Base-by-base conservation (phyloP, 805 yeast species). In the Pichia ethanolica region DNA sequence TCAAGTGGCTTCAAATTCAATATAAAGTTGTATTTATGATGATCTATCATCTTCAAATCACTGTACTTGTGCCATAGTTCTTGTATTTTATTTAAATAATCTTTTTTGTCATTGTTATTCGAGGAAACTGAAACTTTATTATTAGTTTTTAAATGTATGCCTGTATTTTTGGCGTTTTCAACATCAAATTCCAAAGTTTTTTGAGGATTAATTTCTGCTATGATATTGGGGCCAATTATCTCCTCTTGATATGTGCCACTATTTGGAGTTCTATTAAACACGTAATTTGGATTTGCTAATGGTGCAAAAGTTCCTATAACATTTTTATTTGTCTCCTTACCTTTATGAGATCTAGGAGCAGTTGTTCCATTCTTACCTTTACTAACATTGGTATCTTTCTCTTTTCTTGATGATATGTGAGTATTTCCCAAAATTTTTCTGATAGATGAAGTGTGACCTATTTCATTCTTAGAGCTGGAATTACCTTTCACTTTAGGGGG, bases 221-320 rank as follows among this genome's bases (percentile, higher is more conserved):
- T 4, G 10, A 20, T 4, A 3, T n/a, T 12, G 8, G 44, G 41
- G 5, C 28, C 33, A 4, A 45, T 20, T 10, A 45, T 53, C 46
- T 65, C 70, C 9, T 63, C 40, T 44, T 65, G 67, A 5, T 60
- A 56, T 1, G 69, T 59, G 1, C 67, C 66, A 9, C 49, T 28
- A 14, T 59, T 48, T 9, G 54, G 46, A 11, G 52, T 40, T 44
- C 67, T 55, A 35, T 59, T 54, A 40, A 58, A 59, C 39, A 57
- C 51, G 49, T 58, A 64, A 10, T 40, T 39, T 6, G 48, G 30
- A 28, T 47, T 37, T 8, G 39, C 11, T 7, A 44, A 35, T 2
- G 56, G 56, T 4, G 52, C 53, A 46, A 38, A 53, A 30, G 32
- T 30, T 7, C 32, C 32, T 30, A 30, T 30, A 7, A 9, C 7